Evolutionary conservation across 768 basidiomycete species (phyloP), one percentile per base, ranked within the genome.

Genomic region (Tylopilus vinaceipallidus): DNA sequence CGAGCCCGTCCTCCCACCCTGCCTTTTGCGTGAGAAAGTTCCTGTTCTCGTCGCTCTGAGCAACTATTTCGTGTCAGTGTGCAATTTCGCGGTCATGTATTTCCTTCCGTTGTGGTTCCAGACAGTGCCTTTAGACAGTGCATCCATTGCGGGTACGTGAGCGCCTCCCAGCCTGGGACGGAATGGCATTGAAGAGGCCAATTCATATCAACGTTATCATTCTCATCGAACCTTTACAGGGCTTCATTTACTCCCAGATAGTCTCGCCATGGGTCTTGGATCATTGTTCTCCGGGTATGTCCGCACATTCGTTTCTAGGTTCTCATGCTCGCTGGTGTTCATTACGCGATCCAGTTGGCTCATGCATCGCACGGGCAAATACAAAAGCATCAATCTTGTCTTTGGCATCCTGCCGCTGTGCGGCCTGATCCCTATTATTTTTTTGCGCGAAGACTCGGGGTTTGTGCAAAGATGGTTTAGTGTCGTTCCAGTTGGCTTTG

Each of bases 71-170:
- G 88, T 90, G 11, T 78, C 86, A 5, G 73, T 76, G 2, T 88
- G 86, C 64, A 91, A 88, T 61, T 86, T 91, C 41, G 72, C 82
- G 1, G 75, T 89, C 55, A 86, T 79, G 62, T 91, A 87, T 64
- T 89, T 84, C 65, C 78, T 83, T 63, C 88, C 89, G 3, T 78
- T 86, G 63, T 91, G 86, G 85, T 91, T 90, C 63, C 86, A 91
- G 64, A 88, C 84, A 0, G 88, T 91, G 2, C 72, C 79, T 62
- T 60, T 88, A 33, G 79, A 83, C 13, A 84, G 74, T 38, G 83
- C 87, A 19, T 81, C 84, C 10, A 81, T 75, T 6, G 84, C 84
- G 1, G 83, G 83, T 82, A 52, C 9, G 53, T 48, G 9, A 14
- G 6, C 16, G 11, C 24, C 0, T 35, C 16, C 17, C 4, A 23